A percentile compares a stretch with the other conserved stretches of the same genome.
These are phyloP conservation scores for Talinum fruticosum DNA, from an alignment of 148 eudicot species.

Conservation along the genomic window DNA sequence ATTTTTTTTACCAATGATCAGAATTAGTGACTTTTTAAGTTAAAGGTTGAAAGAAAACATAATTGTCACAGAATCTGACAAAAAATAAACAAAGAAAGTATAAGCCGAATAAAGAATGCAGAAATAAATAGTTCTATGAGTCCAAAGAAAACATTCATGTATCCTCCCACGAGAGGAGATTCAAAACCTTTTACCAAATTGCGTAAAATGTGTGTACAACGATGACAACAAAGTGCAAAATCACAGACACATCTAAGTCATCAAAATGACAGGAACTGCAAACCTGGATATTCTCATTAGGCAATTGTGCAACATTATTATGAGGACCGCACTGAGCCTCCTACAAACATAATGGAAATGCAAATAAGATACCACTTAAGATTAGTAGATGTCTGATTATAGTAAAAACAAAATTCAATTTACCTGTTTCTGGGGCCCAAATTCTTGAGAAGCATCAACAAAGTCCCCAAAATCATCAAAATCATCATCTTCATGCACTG, in stretches of 20 bases:
- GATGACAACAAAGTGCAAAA: not conserved
- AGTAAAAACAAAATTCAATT: conserved; percentile 14
- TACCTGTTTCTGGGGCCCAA: conserved; percentile 47
- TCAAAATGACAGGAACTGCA: too few relatives aligned
- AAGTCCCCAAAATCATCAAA: conserved; percentile 75
- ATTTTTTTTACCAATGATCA: not conserved
- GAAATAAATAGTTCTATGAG: not conserved
- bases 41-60: too few relatives aligned
- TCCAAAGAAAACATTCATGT: not conserved
- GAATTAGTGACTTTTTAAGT: not conserved
- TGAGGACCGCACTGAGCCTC: conserved; percentile 16
- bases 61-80: too few relatives aligned
- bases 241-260: not conserved
- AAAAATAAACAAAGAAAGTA: not conserved
- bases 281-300: conserved; percentile 31
- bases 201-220: not conserved
- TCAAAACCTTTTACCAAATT: not conserved
- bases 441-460: conserved; percentile 42
- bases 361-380: conserved; percentile 3
- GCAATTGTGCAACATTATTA: conserved; percentile 22
- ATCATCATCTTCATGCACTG: conserved; percentile 33
- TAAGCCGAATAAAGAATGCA: not conserved
- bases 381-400: not conserved
- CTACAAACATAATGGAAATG: conserved; percentile 16
- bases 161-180: not conserved